Evolutionary conservation across 805 yeast genomes (phyloP).

Genomic region (Candida pini): DNA sequence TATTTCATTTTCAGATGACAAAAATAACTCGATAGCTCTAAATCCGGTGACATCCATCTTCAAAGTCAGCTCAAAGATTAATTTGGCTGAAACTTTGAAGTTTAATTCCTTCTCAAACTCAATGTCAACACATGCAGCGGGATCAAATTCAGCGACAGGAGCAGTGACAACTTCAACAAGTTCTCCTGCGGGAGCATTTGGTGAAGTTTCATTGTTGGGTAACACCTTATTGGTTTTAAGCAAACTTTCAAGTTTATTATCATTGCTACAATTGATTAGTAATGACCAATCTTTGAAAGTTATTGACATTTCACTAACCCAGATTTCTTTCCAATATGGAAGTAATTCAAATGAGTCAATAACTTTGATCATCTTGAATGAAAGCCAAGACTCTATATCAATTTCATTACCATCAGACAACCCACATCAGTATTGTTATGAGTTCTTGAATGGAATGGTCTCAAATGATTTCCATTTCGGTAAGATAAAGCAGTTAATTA

Average conservation of each 20-base stretch:
- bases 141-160: slow-evolving; percentile 1
- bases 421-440: slow-evolving; percentile 25
- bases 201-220: slow-evolving; percentile 16
- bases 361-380: slow-evolving; percentile 19
- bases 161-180: background rate
- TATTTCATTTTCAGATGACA: slow-evolving; percentile 22
- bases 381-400: slow-evolving; percentile 15
- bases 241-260: slow-evolving; percentile 23
- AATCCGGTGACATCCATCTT: slow-evolving; percentile 23
- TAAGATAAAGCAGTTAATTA: slow-evolving; percentile 23
- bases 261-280: slow-evolving; percentile 25
- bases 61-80: slow-evolving; percentile 24
- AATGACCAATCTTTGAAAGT: slow-evolving; percentile 23
- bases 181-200: slow-evolving; percentile 1
- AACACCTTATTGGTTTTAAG: slow-evolving; percentile 22
- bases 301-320: slow-evolving; percentile 22
- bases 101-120: slow-evolving; percentile 1
- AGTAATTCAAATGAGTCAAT: slow-evolving; percentile 19
- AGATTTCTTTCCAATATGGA: slow-evolving; percentile 29
- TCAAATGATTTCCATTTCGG: slow-evolving; percentile 12
- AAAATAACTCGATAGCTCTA: slow-evolving; percentile 18
- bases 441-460: slow-evolving; percentile 20
- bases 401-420: slow-evolving; percentile 25
- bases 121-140: background rate
- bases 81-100: slow-evolving; percentile 19